Conservation (phyloP, 1,284 basidiomycete genomes). For the Heterobasidion parviporum region DNA sequence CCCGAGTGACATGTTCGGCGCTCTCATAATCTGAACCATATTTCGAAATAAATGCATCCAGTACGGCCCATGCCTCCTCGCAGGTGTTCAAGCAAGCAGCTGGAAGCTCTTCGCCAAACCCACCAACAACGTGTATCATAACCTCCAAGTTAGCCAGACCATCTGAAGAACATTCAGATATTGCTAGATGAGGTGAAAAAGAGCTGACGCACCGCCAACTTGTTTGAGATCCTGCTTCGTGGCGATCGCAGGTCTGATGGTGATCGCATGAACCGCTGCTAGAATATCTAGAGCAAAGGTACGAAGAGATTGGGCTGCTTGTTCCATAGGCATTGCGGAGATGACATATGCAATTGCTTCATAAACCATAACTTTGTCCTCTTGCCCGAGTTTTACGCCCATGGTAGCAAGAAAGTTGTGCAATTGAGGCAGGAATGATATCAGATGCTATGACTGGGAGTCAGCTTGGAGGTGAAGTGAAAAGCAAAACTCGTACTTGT, state of each 20-base stretch:
- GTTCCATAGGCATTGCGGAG: constrained; percentile 82
- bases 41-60: constrained; percentile 75
- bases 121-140: constrained; percentile 75
- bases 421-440: constrained; percentile 87
- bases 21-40: constrained; percentile 77
- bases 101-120: constrained; percentile 79
- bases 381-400: constrained; percentile 72
- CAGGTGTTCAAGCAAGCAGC: constrained; percentile 73
- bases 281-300: constrained; percentile 77
- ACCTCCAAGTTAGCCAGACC: constrained; percentile 85
- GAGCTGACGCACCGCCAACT: constrained; percentile 48
- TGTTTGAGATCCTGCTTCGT: constrained; percentile 58
- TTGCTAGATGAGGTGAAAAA: not conserved
- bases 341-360: constrained; percentile 96
- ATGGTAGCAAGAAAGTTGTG: constrained; percentile 82
- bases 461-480: constrained; percentile 2
- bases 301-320: constrained; percentile 76
- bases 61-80: constrained; percentile 75
- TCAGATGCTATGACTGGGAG: constrained; percentile 57
- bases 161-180: constrained; percentile 35
- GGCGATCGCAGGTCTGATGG: constrained; percentile 37
- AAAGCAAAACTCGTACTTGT: constrained; percentile 37
- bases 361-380: constrained; percentile 87
- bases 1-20: constrained; percentile 82
- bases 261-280: constrained; percentile 58